Evolutionary conservation across 2,329 filamentous ascomycete species (phyloP).

Genomic region (Curvularia eragrostidis): DNA sequence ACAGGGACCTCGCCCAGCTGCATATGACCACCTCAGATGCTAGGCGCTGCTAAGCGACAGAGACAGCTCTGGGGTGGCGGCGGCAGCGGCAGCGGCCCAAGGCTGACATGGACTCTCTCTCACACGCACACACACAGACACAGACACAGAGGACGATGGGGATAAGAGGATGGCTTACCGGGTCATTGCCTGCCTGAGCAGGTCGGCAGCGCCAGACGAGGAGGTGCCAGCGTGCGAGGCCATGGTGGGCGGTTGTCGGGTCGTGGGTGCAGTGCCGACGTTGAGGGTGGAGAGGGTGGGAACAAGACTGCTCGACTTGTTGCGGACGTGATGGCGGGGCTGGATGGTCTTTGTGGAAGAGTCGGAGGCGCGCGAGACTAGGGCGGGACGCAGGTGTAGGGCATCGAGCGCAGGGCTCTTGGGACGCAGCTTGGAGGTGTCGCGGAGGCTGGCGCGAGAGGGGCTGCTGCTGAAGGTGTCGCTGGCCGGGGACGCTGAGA

Average conservation of each 20-base stretch:
- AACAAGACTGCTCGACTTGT: slow-evolving; percentile 54
- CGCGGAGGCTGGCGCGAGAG: slow-evolving; percentile 21
- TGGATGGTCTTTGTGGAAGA: slow-evolving; percentile 36
- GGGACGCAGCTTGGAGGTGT: slow-evolving; percentile 27
- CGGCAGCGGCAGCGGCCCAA: slow-evolving; percentile 1
- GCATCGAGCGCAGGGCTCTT: slow-evolving; percentile 38
- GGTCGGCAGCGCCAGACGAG: slow-evolving; percentile 61
- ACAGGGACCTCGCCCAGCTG: slow-evolving; percentile 17
- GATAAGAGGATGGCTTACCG: too few species aligned
- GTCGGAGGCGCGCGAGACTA: slow-evolving; percentile 43
- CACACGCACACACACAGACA: too few species aligned
- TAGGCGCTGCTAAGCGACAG: slow-evolving; percentile 30
- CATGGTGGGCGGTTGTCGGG: slow-evolving; percentile 41
- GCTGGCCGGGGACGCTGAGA: slow-evolving; percentile 22
- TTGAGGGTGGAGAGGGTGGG: slow-evolving; percentile 53
- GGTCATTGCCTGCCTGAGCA: slow-evolving; percentile 64
- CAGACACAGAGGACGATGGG: neutral
- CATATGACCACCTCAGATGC: slow-evolving; percentile 16
- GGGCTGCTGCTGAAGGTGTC: slow-evolving; percentile 24
- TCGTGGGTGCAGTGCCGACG: slow-evolving; percentile 38
- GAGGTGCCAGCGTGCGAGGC: slow-evolving; percentile 49
- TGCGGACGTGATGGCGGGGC: slow-evolving; percentile 39
- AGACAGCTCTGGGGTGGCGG: slow-evolving; percentile 2
- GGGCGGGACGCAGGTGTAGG: slow-evolving; percentile 38
- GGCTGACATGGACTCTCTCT: neutral